phyloP scores from a whole-genome alignment of 345 rosid species.

The Erysimum cheiranthoides region DNA sequence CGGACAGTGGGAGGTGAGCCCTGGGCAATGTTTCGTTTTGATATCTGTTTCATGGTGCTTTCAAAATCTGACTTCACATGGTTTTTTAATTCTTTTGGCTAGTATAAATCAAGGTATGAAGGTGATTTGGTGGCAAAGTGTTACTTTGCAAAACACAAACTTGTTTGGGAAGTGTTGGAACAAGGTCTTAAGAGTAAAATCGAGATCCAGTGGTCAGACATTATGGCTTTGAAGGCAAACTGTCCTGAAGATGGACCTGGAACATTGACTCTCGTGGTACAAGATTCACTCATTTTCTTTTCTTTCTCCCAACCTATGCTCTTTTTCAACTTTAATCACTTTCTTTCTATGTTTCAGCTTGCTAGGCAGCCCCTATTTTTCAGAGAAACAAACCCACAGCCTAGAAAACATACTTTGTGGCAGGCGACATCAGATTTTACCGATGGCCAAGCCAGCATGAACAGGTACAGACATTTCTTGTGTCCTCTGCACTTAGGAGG shows the following conservation, averaged over 20 bases:
- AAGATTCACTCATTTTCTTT: conserved; percentile 14
- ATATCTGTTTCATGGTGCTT: conserved; percentile 19
- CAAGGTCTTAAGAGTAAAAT: conserved; percentile 97
- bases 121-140: conserved; percentile 99
- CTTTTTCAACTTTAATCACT: conserved; percentile 25
- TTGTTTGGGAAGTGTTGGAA: conserved; percentile 99
- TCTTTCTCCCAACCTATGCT: not conserved
- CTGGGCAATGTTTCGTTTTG: not conserved
- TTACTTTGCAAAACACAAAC: conserved; percentile 97
- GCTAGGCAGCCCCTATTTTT: conserved; percentile 96
- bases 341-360: conserved; percentile 58
- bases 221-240: conserved; percentile 84
- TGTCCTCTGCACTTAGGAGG: conserved; percentile 17
- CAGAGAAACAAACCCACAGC: conserved; percentile 98
- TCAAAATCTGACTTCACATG: conserved; percentile 14
- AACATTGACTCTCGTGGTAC: conserved; percentile 87
- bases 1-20: conserved; percentile 90
- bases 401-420: conserved; percentile 98
- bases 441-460: conserved; percentile 89
- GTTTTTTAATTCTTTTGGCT: conserved; percentile 28
- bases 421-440: conserved; percentile 99
- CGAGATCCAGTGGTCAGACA: conserved; percentile 99
- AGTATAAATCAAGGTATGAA: conserved; percentile 96
- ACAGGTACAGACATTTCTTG: conserved; percentile 57
- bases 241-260: conserved; percentile 89